Conservation (phyloP, 768 basidiomycete species). For the Tylopilus cervinicoccineus region DNA sequence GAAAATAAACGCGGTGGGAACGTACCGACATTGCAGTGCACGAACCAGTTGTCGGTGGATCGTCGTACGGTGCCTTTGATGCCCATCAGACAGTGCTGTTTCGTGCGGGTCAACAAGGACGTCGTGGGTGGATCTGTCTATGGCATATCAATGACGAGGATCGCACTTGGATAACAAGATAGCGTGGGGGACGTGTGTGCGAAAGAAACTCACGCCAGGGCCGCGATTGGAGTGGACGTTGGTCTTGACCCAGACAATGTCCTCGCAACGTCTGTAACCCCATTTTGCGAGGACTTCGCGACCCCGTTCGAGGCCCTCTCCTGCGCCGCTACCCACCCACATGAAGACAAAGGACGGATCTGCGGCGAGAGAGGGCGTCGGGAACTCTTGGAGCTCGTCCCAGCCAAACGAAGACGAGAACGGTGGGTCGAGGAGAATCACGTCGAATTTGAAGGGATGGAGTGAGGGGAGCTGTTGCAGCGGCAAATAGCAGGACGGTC, state of each 20-base stretch:
- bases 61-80: conserved; percentile 95
- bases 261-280: conserved; percentile 94
- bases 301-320: conserved; percentile 88
- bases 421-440: conserved; percentile 88
- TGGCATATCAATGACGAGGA: conserved; percentile 4
- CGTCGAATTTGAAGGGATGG: conserved; percentile 77
- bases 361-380: conserved; percentile 76
- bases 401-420: conserved; percentile 84
- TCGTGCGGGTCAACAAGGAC: conserved; percentile 81
- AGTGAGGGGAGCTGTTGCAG: conserved; percentile 53
- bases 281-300: conserved; percentile 88
- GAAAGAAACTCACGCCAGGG: conserved; percentile 54
- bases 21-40: conserved; percentile 96
- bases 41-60: conserved; percentile 93
- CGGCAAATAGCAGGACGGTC: conserved; percentile 71
- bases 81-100: conserved; percentile 96
- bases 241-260: conserved; percentile 98
- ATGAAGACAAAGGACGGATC: conserved; percentile 94
- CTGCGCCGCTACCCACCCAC: conserved; percentile 92
- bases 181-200: too few relatives aligned
- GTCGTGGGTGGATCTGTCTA: conserved; percentile 85
- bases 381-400: conserved; percentile 78
- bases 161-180: not conserved
- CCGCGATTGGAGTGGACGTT: conserved; percentile 70
- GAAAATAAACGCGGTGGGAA: not conserved